phyloP scores from a whole-genome alignment of 2,329 filamentous ascomycete species.

The Basipetospora chlamydospora region DNA sequence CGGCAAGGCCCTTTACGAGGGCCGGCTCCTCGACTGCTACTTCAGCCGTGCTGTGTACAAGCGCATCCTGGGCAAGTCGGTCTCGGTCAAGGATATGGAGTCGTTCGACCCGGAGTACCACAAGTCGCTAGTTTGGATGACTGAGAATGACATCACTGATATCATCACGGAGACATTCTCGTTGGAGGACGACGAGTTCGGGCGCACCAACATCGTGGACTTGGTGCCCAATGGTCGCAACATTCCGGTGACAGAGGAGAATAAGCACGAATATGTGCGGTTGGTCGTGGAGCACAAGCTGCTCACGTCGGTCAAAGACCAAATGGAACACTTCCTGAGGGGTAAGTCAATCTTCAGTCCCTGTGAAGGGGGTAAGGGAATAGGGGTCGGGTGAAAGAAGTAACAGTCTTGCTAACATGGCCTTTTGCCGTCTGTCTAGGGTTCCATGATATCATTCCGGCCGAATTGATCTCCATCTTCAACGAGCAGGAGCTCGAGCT shows the following conservation, averaged over 20 bases:
- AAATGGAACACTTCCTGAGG: constrained; percentile 84
- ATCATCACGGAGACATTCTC: constrained; percentile 96
- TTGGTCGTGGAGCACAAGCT: constrained; percentile 89
- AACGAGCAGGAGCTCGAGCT: constrained; percentile 96
- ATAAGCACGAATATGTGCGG: constrained; percentile 96
- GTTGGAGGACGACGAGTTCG: constrained; percentile 86
- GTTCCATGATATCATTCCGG: constrained; percentile 96
- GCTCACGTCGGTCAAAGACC: constrained; percentile 79
- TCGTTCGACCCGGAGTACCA: constrained; percentile 97
- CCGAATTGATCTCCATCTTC: constrained; percentile 90
- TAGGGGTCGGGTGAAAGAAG: constrained; percentile 1
- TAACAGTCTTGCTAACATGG: constrained; percentile 16
- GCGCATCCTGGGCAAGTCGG: constrained; percentile 83
- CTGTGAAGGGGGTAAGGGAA: too few relatives aligned
- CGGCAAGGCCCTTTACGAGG: constrained; percentile 94
- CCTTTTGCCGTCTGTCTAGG: constrained; percentile 34
- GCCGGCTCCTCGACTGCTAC: constrained; percentile 90
- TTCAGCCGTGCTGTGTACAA: constrained; percentile 99
- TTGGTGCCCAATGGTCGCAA: constrained; percentile 78
- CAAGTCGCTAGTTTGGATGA: constrained; percentile 96
- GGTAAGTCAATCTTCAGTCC: constrained; percentile 34
- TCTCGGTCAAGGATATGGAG: constrained; percentile 98
- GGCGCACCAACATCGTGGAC: constrained; percentile 75
- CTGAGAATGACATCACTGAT: constrained; percentile 96
- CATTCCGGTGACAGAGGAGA: constrained; percentile 88